Percentiles rank a stretch among this genome's conserved stretches.
These are phyloP conservation scores for Rhodomyrtus psidioides DNA, from an alignment of 441 rosid genomes.

Conservation along the genomic window DNA sequence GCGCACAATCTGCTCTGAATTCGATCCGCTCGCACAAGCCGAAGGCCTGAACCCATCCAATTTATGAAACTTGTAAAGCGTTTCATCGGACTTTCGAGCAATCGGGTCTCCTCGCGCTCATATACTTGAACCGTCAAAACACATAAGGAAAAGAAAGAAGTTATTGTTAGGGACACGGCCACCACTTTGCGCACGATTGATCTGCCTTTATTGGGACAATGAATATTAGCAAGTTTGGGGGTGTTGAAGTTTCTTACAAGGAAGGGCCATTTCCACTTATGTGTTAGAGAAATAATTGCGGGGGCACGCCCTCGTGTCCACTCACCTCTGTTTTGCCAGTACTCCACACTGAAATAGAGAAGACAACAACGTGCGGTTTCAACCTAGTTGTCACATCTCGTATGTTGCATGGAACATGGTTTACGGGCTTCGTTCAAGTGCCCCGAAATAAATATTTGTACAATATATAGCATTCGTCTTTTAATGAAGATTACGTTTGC, in stretches of 20 bases:
- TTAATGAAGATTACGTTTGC: neutral
- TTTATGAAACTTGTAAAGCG: neutral
- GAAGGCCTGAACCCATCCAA: rapidly evolving
- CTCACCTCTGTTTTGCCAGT: neutral
- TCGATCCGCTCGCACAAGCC: too few relatives aligned
- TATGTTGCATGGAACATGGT: neutral
- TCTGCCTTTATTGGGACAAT: neutral
- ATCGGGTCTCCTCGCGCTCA: neutral
- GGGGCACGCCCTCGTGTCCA: neutral
- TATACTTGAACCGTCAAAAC: too few relatives aligned
- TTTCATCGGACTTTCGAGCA: neutral
- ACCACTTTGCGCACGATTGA: neutral
- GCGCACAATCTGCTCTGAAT: neutral
- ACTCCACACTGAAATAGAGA: too few relatives aligned
- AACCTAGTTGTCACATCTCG: neutral
- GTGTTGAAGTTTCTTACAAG: neutral
- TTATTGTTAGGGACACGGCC: neutral
- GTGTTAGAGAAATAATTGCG: neutral
- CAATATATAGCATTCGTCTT: neutral
- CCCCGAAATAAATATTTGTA: too few relatives aligned
- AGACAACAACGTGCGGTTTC: neutral
- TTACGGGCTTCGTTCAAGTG: neutral
- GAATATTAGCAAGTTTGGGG: neutral
- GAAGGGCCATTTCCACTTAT: neutral
- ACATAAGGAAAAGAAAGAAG: too few relatives aligned